Conservation (phyloP, 805 yeast genomes). For the Metschnikowia sp. region DNA sequence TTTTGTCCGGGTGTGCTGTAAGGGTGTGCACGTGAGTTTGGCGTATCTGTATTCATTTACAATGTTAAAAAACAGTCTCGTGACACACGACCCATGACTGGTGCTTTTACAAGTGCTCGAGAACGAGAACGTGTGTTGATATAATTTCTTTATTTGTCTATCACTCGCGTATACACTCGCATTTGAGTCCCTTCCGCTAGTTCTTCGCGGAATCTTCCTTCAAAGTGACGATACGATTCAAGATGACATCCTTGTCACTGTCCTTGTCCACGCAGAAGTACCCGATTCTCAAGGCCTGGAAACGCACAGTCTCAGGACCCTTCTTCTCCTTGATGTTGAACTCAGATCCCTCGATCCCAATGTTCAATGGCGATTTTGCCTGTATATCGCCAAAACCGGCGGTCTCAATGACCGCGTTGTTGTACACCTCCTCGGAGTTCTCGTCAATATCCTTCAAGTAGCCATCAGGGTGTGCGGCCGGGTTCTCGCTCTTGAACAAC, state of each 20-base stretch:
- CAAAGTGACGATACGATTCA: conserved; percentile 90
- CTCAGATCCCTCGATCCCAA: conserved; percentile 54
- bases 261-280: conserved; percentile 91
- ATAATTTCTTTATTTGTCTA: no score
- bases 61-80: no score
- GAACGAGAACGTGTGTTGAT: no score
- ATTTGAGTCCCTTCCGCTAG: conserved; percentile 4
- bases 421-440: conserved; percentile 66
- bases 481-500: conserved; percentile 88
- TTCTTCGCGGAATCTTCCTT: conserved; percentile 71
- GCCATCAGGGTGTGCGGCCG: conserved; percentile 84
- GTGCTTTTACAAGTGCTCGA: no score
- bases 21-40: no score
- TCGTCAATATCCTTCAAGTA: conserved; percentile 80
- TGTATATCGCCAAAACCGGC: conserved; percentile 66
- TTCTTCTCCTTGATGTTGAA: conserved; percentile 64
- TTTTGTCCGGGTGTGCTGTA: no score
- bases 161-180: no score
- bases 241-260: conserved; percentile 54
- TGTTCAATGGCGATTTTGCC: conserved; percentile 71
- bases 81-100: no score
- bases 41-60: no score
- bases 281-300: conserved; percentile 97
- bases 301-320: conserved; percentile 52
- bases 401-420: conserved; percentile 68